Base-by-base conservation (phyloP, 75 land plant genomes). In the Pinus albicaulis region DNA sequence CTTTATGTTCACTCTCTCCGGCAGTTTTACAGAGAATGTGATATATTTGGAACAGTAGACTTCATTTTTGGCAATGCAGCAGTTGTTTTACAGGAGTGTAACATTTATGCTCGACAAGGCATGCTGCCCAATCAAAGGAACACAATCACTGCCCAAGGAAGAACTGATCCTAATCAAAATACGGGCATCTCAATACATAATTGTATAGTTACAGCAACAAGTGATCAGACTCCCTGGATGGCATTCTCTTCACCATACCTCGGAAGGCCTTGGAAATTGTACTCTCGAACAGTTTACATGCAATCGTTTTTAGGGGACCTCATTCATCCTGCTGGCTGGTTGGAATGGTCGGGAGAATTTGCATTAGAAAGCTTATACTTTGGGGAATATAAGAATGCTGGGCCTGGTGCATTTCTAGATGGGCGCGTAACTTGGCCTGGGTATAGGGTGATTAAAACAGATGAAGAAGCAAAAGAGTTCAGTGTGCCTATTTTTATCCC, bases 41-140 rank as follows among this genome's bases (percentile, higher is more conserved):
- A 59, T 4, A 38, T 82, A 31, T 44, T 59, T 3, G 80, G 80
- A 61, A 82, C 80, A 1, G 71, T 78, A 0, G 76, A 78, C 36
- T 82, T 78, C 75, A 72, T 82, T 36, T 82, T 82, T 56, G 84
- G 84, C 17, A 82, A 78, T 52, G 81, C 68, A n/a, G 57, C 63
- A 10, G 77, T 66, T 8, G 76, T 77, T 24, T 74, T 78, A 59
- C 80, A 82, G 59, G 70, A 71, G 10, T 82, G 84, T 31, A 73
- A 22, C 16, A n/a, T 82, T 11, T 5, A 60, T 19, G 76, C 76
- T 6, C 70, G 74, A 28, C 59, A 34, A 19, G 44, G 59, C 8
- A 61, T 56, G 15, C 28, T 11, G 1, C 31, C 31, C 31, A 76
- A 81, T 17, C 84, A 78, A 19, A 52, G 44, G 48, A 78, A 59